Evolutionary conservation across 305 asterid genomes (phyloP).

Genomic region (Plantago coronopus): DNA sequence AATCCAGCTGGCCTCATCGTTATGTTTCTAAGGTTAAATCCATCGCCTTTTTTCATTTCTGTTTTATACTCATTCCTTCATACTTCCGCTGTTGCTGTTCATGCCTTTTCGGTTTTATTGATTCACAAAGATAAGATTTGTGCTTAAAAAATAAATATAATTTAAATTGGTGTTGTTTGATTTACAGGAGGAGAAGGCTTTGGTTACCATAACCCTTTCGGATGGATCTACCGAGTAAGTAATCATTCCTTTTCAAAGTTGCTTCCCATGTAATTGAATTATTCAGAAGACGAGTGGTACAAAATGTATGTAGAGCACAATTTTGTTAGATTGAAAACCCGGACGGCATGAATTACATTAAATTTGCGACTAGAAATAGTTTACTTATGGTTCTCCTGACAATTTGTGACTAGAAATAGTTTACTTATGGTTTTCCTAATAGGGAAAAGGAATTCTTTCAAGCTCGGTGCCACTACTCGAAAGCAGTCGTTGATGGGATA

Average conservation of each 20-base stretch:
- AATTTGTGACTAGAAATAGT: background rate
- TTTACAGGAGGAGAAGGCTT: background rate
- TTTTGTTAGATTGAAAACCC: background rate
- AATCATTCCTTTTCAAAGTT: background rate
- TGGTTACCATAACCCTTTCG: background rate
- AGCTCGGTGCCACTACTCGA: constrained; percentile 16
- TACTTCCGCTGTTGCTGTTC: too few relatives aligned
- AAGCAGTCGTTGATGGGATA: constrained; percentile 23
- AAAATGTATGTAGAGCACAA: too few relatives aligned
- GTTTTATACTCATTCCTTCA: background rate
- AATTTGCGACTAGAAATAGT: too few relatives aligned
- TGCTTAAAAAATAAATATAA: too few relatives aligned
- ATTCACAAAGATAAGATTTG: too few relatives aligned
- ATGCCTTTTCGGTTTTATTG: background rate
- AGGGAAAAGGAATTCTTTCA: background rate
- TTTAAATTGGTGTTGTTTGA: background rate
- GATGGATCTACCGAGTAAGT: constrained; percentile 13
- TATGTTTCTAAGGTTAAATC: constrained; percentile 7
- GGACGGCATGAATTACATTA: too few relatives aligned
- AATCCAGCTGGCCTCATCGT: constrained; percentile 6
- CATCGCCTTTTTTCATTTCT: too few relatives aligned
- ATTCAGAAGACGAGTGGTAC: too few relatives aligned
- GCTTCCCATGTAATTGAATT: too few relatives aligned
- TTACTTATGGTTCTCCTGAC: background rate
- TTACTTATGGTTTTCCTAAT: background rate